Evolutionary conservation across 345 rosid genomes (phyloP).

Genomic region (Brassica napus): DNA sequence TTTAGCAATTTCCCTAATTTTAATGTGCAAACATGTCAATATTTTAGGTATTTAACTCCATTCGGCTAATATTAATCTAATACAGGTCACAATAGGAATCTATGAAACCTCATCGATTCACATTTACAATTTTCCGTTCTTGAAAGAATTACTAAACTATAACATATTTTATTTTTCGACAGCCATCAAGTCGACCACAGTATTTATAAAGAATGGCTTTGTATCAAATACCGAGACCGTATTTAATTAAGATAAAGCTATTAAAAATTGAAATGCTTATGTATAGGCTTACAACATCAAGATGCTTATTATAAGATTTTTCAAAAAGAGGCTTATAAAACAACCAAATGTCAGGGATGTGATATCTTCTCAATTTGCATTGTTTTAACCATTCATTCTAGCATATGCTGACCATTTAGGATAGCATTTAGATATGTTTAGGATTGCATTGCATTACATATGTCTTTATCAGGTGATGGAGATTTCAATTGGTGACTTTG

Average conservation of each 20-base stretch:
- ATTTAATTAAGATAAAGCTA: conserved; percentile 36
- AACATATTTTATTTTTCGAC: background rate
- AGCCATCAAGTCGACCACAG: conserved; percentile 21
- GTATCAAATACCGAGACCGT: conserved; percentile 26
- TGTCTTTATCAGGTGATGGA: too few relatives aligned
- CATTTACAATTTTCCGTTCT: conserved; percentile 7
- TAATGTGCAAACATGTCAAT: too few relatives aligned
- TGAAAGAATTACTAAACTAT: background rate
- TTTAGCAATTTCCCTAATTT: too few relatives aligned
- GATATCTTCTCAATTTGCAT: too few relatives aligned
- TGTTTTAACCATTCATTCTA: too few relatives aligned
- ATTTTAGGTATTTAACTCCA: too few relatives aligned
- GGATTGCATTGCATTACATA: too few relatives aligned
- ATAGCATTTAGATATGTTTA: too few relatives aligned
- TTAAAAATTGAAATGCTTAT: conserved; percentile 36
- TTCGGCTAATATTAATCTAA: background rate
- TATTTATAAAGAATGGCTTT: conserved; percentile 12
- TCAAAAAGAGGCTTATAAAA: background rate
- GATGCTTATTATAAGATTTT: background rate
- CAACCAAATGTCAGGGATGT: background rate
- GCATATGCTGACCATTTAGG: too few relatives aligned
- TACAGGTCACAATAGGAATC: conserved; percentile 14
- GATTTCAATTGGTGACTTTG: too few relatives aligned
- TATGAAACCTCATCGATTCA: conserved; percentile 19
- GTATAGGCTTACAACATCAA: conserved; percentile 34